These are phyloP conservation scores for Silybum marianum DNA, from an alignment of 129 eudicot species.

Conservation along the genomic window DNA sequence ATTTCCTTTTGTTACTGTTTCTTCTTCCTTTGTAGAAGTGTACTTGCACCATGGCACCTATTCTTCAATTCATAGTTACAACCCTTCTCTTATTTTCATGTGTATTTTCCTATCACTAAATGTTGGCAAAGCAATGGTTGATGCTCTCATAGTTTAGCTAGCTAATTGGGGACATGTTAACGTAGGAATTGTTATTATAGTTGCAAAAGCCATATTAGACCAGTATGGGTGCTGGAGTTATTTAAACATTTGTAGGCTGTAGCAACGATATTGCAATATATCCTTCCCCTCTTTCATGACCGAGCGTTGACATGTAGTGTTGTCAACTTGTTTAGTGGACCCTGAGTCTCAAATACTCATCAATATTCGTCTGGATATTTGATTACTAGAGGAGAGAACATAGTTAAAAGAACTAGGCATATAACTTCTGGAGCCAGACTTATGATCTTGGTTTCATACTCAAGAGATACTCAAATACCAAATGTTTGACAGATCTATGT, in stretches of 20 bases:
- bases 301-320: not conserved
- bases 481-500: not conserved
- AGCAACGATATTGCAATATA: not conserved
- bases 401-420: not conserved
- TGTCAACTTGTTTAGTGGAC: not conserved
- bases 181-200: not conserved
- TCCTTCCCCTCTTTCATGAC: not conserved
- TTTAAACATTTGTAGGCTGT: not conserved
- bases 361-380: not conserved
- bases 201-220: not conserved
- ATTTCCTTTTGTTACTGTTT: not conserved
- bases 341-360: not conserved
- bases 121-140: not conserved
- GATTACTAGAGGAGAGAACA: not conserved
- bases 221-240: conserved; percentile 1
- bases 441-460: not conserved
- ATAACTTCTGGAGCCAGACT: conserved; percentile 3
- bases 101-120: not conserved
- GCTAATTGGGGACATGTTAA: conserved; percentile 1
- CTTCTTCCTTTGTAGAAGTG: not conserved
- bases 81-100: not conserved
- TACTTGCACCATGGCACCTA: not conserved
- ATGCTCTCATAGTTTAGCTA: conserved; percentile 4
- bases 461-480: not conserved
- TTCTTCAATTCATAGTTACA: not conserved